Evolutionary conservation across 345 rosid genomes (phyloP), one percentile per base, ranked within the genome.

Genomic region (Clarkia xantiana): DNA sequence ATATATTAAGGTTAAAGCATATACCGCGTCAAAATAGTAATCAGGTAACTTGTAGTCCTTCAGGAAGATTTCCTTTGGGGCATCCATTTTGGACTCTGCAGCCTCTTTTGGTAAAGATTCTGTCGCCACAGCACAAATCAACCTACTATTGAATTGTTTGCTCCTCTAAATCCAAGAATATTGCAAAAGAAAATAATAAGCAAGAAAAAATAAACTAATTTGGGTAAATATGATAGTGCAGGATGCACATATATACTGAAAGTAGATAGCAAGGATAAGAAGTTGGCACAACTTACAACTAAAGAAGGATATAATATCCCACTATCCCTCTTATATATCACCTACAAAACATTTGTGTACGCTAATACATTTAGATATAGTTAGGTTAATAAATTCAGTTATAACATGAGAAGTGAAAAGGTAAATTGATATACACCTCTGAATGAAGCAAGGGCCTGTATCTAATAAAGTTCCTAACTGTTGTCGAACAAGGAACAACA

Each of bases 41-140:
- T 87, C 86, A 56, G 99, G 99, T 55, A 72, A 74, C 46, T 80
- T 80, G 71, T 93, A 87, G 64, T 87, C 86, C 84, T 93, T 93
- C 70, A 87, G 64, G 70, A 87, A 93, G 29, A 93, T 78, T 68
- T 87, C 96, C 62, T 84, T 87, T 5, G 86, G 96, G 23, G 80
- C 61, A 41, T 75, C 85, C 99, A 93, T 93, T 56, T 72, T 66
- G 17, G 90, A 62, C 64, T 80, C 87, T 63, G 78, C 85, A 38
- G 50, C 64, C 66, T 69, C 87, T 63, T 80, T 80, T 16, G 76
- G 81, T 51, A 68, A 55, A 48, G 81, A 54, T 51, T 76, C 79
- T 12, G 88, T 74, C 54, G 91, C 82, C 47, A 80, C 82, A 7
- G 91, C 82, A 73, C 96, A 87, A 72, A 74, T 69, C 44, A 78